phyloP scores from a whole-genome alignment of 2,329 filamentous ascomycete genomes.

The Mycocentrospora acerina region DNA sequence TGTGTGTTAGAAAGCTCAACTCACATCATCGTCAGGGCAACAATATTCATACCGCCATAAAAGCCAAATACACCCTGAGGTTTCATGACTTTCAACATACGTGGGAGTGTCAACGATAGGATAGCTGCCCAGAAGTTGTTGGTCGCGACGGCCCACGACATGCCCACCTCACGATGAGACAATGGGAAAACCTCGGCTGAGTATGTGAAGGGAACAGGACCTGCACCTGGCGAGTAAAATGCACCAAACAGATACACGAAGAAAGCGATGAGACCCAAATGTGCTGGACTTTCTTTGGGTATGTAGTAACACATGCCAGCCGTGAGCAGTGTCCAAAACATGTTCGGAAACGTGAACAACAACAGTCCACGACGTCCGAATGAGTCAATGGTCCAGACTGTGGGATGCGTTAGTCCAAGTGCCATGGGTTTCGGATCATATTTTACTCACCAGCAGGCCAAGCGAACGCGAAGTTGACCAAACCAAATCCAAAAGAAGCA shows the following conservation, averaged over 20 bases:
- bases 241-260: constrained; percentile 60
- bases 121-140: constrained; percentile 62
- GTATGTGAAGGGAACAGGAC: constrained; percentile 49
- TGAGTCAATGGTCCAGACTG: constrained; percentile 56
- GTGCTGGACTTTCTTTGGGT: constrained; percentile 40
- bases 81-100: constrained; percentile 55
- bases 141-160: constrained; percentile 69
- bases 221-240: constrained; percentile 43
- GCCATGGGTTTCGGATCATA: no score
- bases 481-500: constrained; percentile 60
- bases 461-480: constrained; percentile 61
- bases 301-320: constrained; percentile 58
- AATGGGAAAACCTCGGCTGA: constrained; percentile 67
- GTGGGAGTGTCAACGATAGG: constrained; percentile 64
- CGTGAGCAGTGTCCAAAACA: constrained; percentile 51
- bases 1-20: not conserved
- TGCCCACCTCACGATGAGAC: constrained; percentile 70
- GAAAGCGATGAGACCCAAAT: constrained; percentile 54
- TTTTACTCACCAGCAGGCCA: constrained; percentile 47
- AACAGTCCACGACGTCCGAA: constrained; percentile 55
- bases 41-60: constrained; percentile 61
- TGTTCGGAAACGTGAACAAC: constrained; percentile 53
- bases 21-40: constrained; percentile 62
- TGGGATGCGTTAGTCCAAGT: no score
- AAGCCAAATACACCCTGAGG: constrained; percentile 61